Base-by-base conservation (phyloP, 805 yeast species). In the Priceomyces castillae region DNA sequence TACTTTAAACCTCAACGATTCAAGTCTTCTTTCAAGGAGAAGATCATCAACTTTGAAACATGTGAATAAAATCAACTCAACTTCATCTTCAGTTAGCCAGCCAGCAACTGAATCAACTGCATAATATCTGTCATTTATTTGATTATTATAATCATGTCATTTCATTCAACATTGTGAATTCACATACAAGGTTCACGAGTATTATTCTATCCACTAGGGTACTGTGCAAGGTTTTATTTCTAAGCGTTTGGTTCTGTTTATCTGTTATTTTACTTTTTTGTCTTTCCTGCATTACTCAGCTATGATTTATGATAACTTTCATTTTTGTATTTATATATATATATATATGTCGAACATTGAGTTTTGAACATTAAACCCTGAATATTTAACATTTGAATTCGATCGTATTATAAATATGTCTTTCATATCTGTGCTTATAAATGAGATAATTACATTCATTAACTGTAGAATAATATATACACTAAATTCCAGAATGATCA, bases 1-100 rank as follows among this genome's bases (percentile, higher is more conserved):
- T 50, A 84, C 84, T 42, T 67, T 84, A 46, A 80, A 77, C 47
- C 60, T 84, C 54, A 80, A 80, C 43, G 84, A 83, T 16, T 80
- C 87, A 35, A 82, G 84, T 25, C 61, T 84, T 46, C 63, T 84
- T 30, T 76, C 80, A 37, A 68, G 89, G 42, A 67, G 89, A 38
- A 72, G 71, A 47, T 61, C 67, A 3, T 61, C 68, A 2, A 54
- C 57, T 3, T 33, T 33, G 30, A 46, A 42, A 33, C 34, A 42
- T 14, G 14, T 41, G 20, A 12, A 7, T 20, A 35, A 35, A 19
- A 18, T 12, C 15, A 35, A 18, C 30, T 18, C 28, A 19, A 15
- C 5, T 20, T 9, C 39, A 15, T 35, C 39, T 11, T 33, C 36
- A 17, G n/a, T 33, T 12, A 16, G 36, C 12, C 36, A 33, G 12